These are phyloP conservation scores for Musa balbisiana DNA, from an alignment of 202 grass and related monocot species.

Conservation along the genomic window DNA sequence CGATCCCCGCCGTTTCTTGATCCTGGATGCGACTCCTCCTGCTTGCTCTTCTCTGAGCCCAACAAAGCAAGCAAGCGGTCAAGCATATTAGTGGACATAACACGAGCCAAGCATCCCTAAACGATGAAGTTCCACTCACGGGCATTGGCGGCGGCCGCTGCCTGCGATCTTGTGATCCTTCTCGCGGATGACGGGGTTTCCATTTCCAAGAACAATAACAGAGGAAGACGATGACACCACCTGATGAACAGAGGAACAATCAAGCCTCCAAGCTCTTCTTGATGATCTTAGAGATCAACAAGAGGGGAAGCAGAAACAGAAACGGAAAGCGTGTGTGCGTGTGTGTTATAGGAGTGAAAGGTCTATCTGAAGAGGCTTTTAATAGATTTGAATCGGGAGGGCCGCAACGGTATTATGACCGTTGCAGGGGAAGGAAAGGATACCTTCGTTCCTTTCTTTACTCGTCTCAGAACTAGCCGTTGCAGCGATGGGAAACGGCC, in stretches of 20 bases:
- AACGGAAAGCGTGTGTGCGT: background rate
- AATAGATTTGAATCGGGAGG: background rate
- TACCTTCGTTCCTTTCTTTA: background rate
- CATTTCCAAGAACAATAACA: background rate
- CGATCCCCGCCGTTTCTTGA: background rate
- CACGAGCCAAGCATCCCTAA: background rate
- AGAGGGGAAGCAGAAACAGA: too few relatives aligned
- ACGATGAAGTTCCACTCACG: background rate
- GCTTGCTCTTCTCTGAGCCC: background rate
- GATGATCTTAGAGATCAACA: background rate
- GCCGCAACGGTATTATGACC: background rate
- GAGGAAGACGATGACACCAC: too few relatives aligned
- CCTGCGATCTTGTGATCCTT: background rate
- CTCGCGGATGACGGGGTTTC: constrained; percentile 1
- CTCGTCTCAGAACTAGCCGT: background rate
- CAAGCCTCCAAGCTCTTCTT: too few relatives aligned
- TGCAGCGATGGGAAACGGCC: background rate
- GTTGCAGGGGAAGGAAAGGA: background rate
- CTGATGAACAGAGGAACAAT: too few relatives aligned
- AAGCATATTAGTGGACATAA: background rate
- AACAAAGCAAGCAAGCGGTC: background rate
- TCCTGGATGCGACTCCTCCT: background rate
- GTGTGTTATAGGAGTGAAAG: background rate
- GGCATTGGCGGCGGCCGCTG: background rate
- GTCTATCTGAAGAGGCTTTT: background rate